Evolutionary conservation across 352 stramenopile species (phyloP).

Genomic region (Pythium phragmiticola): DNA sequence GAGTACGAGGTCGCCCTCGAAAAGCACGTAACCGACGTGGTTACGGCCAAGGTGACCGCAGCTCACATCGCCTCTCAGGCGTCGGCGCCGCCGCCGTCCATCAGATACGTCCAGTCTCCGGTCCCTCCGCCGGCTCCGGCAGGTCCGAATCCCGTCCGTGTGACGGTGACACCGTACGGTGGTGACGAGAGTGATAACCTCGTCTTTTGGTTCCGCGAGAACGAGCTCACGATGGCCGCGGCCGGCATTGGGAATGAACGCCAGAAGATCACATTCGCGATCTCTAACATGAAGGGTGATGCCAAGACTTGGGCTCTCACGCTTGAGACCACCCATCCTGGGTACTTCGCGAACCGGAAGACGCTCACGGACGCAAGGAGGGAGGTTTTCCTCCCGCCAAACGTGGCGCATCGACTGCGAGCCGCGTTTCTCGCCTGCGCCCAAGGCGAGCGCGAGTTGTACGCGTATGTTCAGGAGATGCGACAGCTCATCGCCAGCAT

Average conservation of each 20-base stretch:
- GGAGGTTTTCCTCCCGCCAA: constrained; percentile 23
- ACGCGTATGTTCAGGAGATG: constrained; percentile 23
- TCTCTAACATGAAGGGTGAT: background rate
- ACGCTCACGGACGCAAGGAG: background rate
- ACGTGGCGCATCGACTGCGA: constrained; percentile 25
- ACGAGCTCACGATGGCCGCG: background rate
- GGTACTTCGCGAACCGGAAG: background rate
- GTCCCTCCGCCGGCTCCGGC: too few relatives aligned
- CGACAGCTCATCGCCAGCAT: constrained; percentile 16
- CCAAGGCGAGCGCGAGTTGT: constrained; percentile 24
- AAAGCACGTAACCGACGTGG: background rate
- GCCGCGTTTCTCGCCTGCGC: constrained; percentile 25
- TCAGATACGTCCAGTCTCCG: background rate
- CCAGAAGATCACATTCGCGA: background rate
- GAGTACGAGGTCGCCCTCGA: background rate
- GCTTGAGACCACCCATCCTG: background rate
- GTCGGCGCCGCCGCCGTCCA: too few relatives aligned
- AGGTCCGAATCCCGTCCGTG: background rate
- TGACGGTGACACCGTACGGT: background rate
- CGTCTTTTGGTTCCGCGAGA: background rate
- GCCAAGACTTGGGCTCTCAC: background rate
- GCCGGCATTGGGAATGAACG: background rate
- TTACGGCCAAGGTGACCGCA: background rate
- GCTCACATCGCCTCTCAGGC: background rate
- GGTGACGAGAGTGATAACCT: background rate